Evolutionary conservation across 345 rosid genomes (phyloP).

Genomic region (Boechera divaricarpa): DNA sequence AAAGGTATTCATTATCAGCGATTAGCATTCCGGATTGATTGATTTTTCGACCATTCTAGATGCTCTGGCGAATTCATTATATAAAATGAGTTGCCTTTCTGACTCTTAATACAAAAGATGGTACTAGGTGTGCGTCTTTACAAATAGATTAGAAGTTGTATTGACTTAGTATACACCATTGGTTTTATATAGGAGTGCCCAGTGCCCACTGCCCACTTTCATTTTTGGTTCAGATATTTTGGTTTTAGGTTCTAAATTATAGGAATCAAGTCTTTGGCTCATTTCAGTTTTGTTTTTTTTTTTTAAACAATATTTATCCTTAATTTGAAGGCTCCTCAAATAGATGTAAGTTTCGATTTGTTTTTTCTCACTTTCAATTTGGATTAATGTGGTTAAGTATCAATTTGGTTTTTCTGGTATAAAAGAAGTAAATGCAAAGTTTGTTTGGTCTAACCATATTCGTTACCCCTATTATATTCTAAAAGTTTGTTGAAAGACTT

Average conservation of each 20-base stretch:
- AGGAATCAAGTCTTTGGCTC: not conserved
- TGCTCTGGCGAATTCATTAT: not conserved
- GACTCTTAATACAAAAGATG: constrained; percentile 11
- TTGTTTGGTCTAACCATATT: constrained; percentile 4
- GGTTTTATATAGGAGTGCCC: not conserved
- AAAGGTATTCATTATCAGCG: constrained; percentile 59
- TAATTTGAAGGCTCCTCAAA: constrained; percentile 8
- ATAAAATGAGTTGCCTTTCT: constrained; percentile 23
- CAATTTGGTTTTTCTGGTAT: constrained; percentile 11
- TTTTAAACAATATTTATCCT: not conserved
- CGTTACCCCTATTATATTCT: constrained; percentile 4
- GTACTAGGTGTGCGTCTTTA: constrained; percentile 6
- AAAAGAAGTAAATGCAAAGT: constrained; percentile 20
- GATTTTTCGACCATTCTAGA: constrained; percentile 15
- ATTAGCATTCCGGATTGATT: constrained; percentile 17
- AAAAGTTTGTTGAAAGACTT: constrained; percentile 18
- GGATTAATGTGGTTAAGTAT: constrained; percentile 18
- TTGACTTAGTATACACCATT: not conserved
- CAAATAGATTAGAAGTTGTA: not conserved
- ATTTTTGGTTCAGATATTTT: constrained; percentile 13
- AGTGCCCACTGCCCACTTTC: not conserved
- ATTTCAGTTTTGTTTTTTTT: constrained; percentile 1
- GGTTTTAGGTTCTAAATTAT: not conserved
- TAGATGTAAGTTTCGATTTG: not conserved
- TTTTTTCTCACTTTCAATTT: constrained; percentile 24